phyloP scores from a whole-genome alignment of 345 rosid species.

The Camelina neglecta region DNA sequence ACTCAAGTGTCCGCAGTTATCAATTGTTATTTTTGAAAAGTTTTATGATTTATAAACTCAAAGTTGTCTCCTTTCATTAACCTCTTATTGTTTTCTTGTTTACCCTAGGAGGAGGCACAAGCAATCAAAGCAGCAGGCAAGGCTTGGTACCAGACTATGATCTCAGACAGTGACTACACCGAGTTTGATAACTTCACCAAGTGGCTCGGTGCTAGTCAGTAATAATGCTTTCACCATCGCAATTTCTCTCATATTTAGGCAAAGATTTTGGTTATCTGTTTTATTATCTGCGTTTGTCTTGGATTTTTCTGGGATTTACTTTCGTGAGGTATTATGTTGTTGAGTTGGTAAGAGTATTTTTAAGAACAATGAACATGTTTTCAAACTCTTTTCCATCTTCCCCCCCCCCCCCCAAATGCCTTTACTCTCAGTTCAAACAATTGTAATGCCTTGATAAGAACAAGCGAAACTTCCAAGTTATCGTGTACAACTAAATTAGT shows the following conservation, averaged over 20 bases:
- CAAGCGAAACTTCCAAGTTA: background rate
- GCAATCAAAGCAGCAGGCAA: slow-evolving; percentile 83
- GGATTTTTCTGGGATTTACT: slow-evolving; percentile 18
- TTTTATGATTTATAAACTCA: no score
- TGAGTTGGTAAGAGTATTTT: slow-evolving; percentile 13
- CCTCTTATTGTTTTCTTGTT: background rate
- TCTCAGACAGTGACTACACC: slow-evolving; percentile 87
- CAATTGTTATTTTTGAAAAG: no score
- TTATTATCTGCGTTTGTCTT: slow-evolving; percentile 18
- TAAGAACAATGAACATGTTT: slow-evolving; percentile 29
- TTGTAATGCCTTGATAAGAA: background rate
- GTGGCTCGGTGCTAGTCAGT: slow-evolving; percentile 84
- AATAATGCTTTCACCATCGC: slow-evolving; percentile 26
- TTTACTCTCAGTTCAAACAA: background rate
- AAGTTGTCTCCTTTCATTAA: background rate
- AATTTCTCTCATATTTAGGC: slow-evolving; percentile 30
- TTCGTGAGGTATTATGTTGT: slow-evolving; percentile 4
- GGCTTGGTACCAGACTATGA: slow-evolving; percentile 95
- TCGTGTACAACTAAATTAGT: no score
- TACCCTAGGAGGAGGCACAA: slow-evolving; percentile 74
- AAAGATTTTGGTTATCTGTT: slow-evolving; percentile 36
- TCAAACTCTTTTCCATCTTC: background rate
- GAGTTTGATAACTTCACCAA: slow-evolving; percentile 87
- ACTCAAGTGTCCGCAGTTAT: no score
- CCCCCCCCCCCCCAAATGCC: background rate